Conservation (phyloP, 2,329 filamentous ascomycete genomes). For the Fusarium proliferatum region DNA sequence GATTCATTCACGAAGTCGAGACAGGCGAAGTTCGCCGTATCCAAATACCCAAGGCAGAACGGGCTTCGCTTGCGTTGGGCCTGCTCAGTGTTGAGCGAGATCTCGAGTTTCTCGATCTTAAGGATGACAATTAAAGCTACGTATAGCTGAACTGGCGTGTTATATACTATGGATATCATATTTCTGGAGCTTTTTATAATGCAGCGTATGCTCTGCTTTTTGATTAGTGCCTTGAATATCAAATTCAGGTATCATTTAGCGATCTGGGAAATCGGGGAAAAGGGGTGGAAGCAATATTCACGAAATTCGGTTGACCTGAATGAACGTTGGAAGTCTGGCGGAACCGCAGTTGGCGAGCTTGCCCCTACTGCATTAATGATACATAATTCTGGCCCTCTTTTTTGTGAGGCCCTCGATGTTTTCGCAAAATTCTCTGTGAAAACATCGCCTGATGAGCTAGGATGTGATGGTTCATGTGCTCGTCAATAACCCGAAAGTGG, state of each 20-base stretch:
- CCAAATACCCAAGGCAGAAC: slow-evolving; percentile 70
- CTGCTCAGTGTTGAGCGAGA: slow-evolving; percentile 83
- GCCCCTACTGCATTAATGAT: slow-evolving; percentile 47
- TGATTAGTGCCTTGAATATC: not conserved
- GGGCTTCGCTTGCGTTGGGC: slow-evolving; percentile 81
- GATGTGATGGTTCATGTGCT: slow-evolving; percentile 3
- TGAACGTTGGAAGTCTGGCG: slow-evolving; percentile 13
- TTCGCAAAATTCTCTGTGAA: slow-evolving; percentile 26
- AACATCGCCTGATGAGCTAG: slow-evolving; percentile 7
- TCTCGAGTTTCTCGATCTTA: slow-evolving; percentile 70
- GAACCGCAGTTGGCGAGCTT: slow-evolving; percentile 25
- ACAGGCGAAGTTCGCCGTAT: slow-evolving; percentile 58
- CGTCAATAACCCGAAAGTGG: slow-evolving; percentile 21
- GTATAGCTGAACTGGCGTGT: not conserved
- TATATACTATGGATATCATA: not conserved
- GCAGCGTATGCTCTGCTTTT: not conserved
- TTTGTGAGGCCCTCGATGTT: slow-evolving; percentile 1
- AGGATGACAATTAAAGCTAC: slow-evolving; percentile 49
- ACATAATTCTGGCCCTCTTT: slow-evolving; percentile 39
- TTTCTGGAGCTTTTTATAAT: not conserved
- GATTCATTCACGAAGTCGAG: slow-evolving; percentile 60
- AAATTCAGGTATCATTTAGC: not conserved
- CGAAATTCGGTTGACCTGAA: not conserved
- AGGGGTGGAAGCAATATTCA: not conserved
- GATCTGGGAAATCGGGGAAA: not conserved